Conservation (phyloP, 139 green algal genomes). For the Spirogloea muscicola region DNA sequence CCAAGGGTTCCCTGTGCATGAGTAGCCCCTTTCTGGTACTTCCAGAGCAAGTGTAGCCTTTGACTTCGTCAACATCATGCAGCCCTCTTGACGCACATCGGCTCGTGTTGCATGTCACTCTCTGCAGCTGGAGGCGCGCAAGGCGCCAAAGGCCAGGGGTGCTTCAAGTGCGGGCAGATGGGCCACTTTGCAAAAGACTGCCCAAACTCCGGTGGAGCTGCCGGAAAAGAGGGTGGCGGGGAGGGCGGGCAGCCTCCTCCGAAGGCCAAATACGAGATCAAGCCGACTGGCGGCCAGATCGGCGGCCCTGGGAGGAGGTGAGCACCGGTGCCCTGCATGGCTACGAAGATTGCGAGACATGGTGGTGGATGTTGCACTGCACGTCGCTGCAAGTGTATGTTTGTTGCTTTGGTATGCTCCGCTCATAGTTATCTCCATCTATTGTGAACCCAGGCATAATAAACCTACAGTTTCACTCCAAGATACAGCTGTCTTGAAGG, state of each 20-base stretch:
- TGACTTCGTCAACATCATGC: too few species aligned
- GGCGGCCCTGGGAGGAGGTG: neutral
- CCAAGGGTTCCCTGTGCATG: too few species aligned
- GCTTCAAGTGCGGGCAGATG: conserved; percentile 24
- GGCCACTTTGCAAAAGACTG: conserved; percentile 31
- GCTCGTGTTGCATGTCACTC: too few species aligned
- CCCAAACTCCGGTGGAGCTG: neutral
- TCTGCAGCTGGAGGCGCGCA: too few species aligned
- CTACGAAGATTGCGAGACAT: neutral
- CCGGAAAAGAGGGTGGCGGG: neutral
- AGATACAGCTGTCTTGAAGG: conserved; percentile 2
- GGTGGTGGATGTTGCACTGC: neutral
- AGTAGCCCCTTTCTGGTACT: too few species aligned
- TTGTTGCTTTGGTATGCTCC: neutral
- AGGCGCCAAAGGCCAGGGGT: conserved; percentile 21
- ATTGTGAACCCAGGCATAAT: too few species aligned
- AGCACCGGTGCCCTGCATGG: neutral
- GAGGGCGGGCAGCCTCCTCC: conserved; percentile 14
- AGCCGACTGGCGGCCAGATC: conserved; percentile 8
- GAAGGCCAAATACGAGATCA: conserved; percentile 19
- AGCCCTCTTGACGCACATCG: too few species aligned
- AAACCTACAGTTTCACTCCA: neutral
- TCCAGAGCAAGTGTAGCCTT: too few species aligned
- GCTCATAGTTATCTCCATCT: neutral
- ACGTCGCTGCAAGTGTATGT: neutral